These are phyloP conservation scores for Claviceps purpurea DNA, from an alignment of 2,329 filamentous ascomycete genomes.

Conservation along the genomic window DNA sequence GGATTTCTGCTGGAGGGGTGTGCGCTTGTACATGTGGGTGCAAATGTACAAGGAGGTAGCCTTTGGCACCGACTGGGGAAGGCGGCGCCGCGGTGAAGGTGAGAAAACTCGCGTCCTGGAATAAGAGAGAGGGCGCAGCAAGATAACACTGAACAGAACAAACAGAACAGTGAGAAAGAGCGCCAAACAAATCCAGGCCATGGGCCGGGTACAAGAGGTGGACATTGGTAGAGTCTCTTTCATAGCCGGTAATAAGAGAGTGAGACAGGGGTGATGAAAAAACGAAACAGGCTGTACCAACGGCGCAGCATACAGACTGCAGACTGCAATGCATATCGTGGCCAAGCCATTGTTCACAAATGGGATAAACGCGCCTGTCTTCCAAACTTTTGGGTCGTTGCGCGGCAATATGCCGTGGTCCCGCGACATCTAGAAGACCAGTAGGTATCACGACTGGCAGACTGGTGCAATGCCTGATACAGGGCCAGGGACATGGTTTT, in stretches of 20 bases:
- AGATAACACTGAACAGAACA: neutral
- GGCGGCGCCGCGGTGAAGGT: neutral
- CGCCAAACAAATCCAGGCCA: conserved; percentile 5
- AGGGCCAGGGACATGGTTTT: neutral
- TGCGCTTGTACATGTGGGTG: neutral
- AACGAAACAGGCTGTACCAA: neutral
- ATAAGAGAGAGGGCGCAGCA: neutral
- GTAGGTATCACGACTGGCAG: too few species aligned
- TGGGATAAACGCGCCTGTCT: neutral
- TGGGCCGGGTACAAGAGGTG: conserved; percentile 8
- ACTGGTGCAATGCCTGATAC: neutral
- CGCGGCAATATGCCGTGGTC: neutral
- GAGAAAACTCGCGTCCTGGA: neutral
- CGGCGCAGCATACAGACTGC: neutral
- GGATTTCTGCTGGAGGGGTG: neutral
- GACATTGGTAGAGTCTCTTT: conserved; percentile 1
- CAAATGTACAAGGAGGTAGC: neutral
- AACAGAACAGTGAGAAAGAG: neutral
- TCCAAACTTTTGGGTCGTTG: neutral
- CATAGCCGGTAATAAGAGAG: neutral
- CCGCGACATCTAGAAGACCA: neutral
- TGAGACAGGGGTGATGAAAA: neutral
- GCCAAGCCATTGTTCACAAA: neutral
- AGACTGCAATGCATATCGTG: neutral
- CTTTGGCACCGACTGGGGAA: neutral